Base-by-base conservation (phyloP, 768 basidiomycete genomes). In the Coprinopsis sp. region DNA sequence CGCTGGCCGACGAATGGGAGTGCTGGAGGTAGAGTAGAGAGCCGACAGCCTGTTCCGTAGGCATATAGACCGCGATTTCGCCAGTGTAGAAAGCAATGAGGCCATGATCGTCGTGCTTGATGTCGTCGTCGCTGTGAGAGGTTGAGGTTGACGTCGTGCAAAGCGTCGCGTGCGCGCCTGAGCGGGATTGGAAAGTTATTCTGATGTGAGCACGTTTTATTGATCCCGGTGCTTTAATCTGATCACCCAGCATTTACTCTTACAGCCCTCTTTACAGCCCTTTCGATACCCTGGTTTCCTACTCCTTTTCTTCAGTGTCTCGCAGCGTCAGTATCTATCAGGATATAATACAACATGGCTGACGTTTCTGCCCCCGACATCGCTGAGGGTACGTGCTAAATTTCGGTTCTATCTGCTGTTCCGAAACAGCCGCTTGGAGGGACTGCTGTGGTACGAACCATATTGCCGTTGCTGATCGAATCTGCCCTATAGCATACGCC, bases 401-500 rank as follows among this genome's bases (percentile, higher is more conserved):
- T 43, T 30, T 12, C 13, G n/a, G 24, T 8, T 28, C 23, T 31
- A 16, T 43, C 37, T 42, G 36, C 34, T 51, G 49, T 42, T 50
- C 34, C 40, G 42, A 23, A 28, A 29, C 41, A 10, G 28, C 28
- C 41, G 28, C 16, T 6, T 16, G 41, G 41, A 18, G n/a, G n/a
- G n/a, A n/a, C n/a, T n/a, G n/a, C n/a, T n/a, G n/a, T n/a, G n/a
- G n/a, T n/a, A n/a, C n/a, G n/a, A n/a, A n/a, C n/a, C n/a, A n/a
- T n/a, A n/a, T n/a, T n/a, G n/a, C n/a, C n/a, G n/a, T n/a, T n/a
- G n/a, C n/a, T n/a, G n/a, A n/a, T n/a, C n/a, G n/a, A n/a, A n/a
- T n/a, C n/a, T n/a, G n/a, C n/a, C n/a, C n/a, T n/a, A n/a, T n/a
- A 91, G 94, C 91, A 25, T 95, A 96, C 74, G 72, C 79, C 64